Conservation (phyloP, 805 yeast genomes). For the Pichia occidentalis region DNA sequence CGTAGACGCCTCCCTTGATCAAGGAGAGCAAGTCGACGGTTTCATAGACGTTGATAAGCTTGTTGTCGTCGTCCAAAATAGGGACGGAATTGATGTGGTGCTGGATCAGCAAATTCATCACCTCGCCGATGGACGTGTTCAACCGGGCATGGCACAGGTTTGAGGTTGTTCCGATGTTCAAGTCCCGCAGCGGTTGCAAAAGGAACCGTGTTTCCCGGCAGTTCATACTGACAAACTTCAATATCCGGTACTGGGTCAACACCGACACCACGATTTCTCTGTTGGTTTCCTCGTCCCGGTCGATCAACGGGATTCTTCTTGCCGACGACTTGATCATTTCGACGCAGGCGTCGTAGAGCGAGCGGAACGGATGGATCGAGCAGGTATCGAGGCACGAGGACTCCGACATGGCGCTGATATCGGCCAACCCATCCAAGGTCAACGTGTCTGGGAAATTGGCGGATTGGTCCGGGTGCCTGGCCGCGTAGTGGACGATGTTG, state of each 20-base stretch:
- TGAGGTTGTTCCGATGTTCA: constrained; percentile 53
- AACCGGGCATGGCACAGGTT: constrained; percentile 73
- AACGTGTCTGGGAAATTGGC: constrained; percentile 74
- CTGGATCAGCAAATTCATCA: constrained; percentile 71
- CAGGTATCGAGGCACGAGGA: constrained; percentile 74
- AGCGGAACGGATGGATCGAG: constrained; percentile 84
- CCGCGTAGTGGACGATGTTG: constrained; percentile 80
- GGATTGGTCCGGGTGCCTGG: constrained; percentile 79
- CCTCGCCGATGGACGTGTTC: constrained; percentile 91
- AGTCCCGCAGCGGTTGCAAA: constrained; percentile 63
- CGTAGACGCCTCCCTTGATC: constrained; percentile 90
- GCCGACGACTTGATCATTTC: constrained; percentile 86
- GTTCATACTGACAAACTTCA: constrained; percentile 91
- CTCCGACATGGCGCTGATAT: constrained; percentile 81
- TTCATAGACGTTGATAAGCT: constrained; percentile 84
- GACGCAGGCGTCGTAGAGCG: constrained; percentile 87
- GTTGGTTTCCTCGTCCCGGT: constrained; percentile 85
- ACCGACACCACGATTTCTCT: constrained; percentile 94
- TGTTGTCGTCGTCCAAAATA: constrained; percentile 63
- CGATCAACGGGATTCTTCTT: constrained; percentile 89
- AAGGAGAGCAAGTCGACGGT: constrained; percentile 90
- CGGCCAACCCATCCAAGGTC: constrained; percentile 77
- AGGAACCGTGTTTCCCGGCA: constrained; percentile 90
- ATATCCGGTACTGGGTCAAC: constrained; percentile 89
- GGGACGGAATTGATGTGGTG: constrained; percentile 90